These are phyloP conservation scores for Ganoderma sinense DNA, from an alignment of 1,284 basidiomycete species.

Conservation along the genomic window DNA sequence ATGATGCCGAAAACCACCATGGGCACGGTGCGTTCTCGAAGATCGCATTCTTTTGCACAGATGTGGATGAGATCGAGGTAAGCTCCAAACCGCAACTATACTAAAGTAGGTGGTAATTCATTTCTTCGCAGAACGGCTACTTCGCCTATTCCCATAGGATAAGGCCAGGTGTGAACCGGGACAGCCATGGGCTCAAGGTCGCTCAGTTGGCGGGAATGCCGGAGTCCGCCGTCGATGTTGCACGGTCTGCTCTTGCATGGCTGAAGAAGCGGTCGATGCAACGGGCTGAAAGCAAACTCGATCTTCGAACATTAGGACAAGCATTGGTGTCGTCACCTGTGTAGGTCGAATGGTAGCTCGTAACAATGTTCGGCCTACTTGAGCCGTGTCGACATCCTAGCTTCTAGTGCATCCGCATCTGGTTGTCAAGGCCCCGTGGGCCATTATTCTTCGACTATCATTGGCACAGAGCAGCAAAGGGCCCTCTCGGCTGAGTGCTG, in stretches of 20 bases:
- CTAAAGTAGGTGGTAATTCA: not conserved
- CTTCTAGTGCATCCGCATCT: not conserved
- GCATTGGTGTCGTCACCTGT: constrained; percentile 27
- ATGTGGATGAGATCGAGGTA: constrained; percentile 80
- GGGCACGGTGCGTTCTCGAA: constrained; percentile 58
- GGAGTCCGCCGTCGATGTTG: constrained; percentile 62
- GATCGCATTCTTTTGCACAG: constrained; percentile 90
- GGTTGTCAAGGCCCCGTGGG: not conserved
- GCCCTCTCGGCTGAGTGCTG: not conserved
- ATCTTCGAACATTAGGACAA: constrained; percentile 42
- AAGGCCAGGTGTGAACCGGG: constrained; percentile 84
- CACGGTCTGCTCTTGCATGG: constrained; percentile 55
- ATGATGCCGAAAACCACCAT: constrained; percentile 47
- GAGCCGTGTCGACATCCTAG: not conserved
- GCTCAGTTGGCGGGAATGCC: constrained; percentile 92
- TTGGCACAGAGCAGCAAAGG: not conserved
- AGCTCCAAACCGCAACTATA: constrained; percentile 34
- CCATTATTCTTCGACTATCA: not conserved
- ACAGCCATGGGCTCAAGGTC: constrained; percentile 94
- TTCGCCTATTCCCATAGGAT: constrained; percentile 89
- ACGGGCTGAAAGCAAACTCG: constrained; percentile 26
- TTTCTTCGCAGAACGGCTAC: constrained; percentile 59
- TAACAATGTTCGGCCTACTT: not conserved
- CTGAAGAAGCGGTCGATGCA: constrained; percentile 40
- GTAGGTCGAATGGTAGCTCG: not conserved